Percentiles rank a stretch among this genome's conserved stretches.
Evolutionary conservation across 352 stramenopile species (phyloP).

Genomic region (Phytophthora boehmeriae): DNA sequence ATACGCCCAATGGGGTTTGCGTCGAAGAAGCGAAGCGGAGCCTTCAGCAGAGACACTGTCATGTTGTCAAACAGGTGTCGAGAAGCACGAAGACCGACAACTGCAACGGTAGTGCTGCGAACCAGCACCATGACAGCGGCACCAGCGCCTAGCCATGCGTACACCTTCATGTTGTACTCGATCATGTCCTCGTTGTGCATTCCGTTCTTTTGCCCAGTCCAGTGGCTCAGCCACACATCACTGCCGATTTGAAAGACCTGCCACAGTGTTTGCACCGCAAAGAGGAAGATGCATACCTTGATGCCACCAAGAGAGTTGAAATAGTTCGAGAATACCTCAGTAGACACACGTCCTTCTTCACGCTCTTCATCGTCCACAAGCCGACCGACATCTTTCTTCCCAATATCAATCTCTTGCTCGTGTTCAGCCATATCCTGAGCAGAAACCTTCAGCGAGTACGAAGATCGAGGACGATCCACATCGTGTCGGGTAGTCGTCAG

Average conservation of each 20-base stretch:
- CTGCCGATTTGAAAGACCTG: constrained; percentile 44
- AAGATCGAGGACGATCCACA: constrained; percentile 6
- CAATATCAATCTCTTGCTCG: constrained; percentile 1
- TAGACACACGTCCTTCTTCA: constrained; percentile 50
- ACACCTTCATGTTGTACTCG: constrained; percentile 36
- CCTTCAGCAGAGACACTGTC: constrained; percentile 80
- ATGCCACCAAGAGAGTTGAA: constrained; percentile 43
- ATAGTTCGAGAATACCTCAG: constrained; percentile 47
- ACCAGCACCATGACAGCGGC: constrained; percentile 43
- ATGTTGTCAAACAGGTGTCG: constrained; percentile 89
- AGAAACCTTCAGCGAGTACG: constrained; percentile 12
- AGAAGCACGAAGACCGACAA: constrained; percentile 42
- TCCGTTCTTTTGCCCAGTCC: constrained; percentile 35
- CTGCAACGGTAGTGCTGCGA: constrained; percentile 34
- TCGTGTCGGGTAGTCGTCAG: constrained; percentile 20
- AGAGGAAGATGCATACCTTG: constrained; percentile 24
- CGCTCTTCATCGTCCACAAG: constrained; percentile 54
- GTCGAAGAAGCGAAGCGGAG: constrained; percentile 93
- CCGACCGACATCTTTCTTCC: constrained; percentile 10
- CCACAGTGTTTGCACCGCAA: constrained; percentile 32
- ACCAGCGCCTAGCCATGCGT: constrained; percentile 29
- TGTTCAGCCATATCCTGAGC: constrained; percentile 1
- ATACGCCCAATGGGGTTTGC: constrained; percentile 90
- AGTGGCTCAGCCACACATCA: constrained; percentile 44
- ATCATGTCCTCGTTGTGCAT: constrained; percentile 27